A percentile compares a stretch with the other conserved stretches of the same genome.
phyloP scores from a whole-genome alignment of 2,329 filamentous ascomycete genomes.

The Pseudocercospora musae region DNA sequence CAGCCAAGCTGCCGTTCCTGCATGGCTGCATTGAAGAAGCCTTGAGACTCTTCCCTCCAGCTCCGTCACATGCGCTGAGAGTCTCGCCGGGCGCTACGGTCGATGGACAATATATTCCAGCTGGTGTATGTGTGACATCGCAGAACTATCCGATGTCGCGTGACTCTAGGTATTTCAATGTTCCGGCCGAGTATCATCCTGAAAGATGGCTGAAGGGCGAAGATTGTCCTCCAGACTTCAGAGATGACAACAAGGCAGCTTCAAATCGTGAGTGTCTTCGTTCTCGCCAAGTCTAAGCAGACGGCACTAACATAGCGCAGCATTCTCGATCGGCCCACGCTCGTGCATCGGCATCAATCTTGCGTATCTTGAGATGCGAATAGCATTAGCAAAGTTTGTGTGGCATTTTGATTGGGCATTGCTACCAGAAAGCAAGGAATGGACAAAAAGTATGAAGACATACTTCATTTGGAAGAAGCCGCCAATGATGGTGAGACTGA shows the following conservation, averaged over 20 bases:
- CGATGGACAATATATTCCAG: conserved; percentile 6
- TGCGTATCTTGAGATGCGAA: conserved; percentile 30
- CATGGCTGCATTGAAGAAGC: conserved; percentile 10
- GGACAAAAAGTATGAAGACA: neutral
- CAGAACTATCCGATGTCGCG: neutral
- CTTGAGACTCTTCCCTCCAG: conserved; percentile 12
- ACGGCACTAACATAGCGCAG: neutral
- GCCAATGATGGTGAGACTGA: neutral
- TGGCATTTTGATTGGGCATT: conserved; percentile 1
- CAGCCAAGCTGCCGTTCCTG: conserved; percentile 1
- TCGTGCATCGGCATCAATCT: conserved; percentile 23
- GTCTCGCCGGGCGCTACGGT: neutral
- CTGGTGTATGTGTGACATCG: neutral
- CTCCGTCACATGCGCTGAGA: conserved; percentile 1
- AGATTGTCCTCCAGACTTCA: neutral
- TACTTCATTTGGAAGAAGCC: conserved; percentile 1
- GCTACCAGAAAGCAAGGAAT: neutral
- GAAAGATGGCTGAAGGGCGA: neutral
- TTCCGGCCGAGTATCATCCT: neutral
- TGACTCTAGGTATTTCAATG: neutral
- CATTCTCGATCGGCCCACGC: conserved; percentile 27
- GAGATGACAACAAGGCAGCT: neutral
- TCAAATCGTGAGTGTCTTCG: neutral
- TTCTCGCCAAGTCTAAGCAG: neutral
- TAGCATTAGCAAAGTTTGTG: neutral